Base-by-base conservation (phyloP, 352 stramenopile species). In the Phytophthora europaea region DNA sequence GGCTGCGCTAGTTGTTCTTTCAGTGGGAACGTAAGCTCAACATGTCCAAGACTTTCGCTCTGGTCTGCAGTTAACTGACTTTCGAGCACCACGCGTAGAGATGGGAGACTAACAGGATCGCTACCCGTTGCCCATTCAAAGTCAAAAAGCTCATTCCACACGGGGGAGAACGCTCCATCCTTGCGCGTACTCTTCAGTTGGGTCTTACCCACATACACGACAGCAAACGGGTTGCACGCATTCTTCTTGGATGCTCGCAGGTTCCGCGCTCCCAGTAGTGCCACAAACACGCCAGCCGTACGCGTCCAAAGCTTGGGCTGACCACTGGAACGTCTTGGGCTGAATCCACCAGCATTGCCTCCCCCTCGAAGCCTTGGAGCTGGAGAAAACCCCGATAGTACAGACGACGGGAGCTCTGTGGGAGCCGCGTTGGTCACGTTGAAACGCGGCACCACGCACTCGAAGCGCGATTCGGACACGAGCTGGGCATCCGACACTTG, bases 101-200 rank as follows among this genome's bases (percentile, higher is more conserved):
- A 56, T 0, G 65, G 63, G 2, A 75, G 33, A 16, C 10, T 62
- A 4, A 45, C 40, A 18, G 55, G 0, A 1, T 80, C 69, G 1
- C 56, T 70, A 2, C 65, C 52, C 31, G 63, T 55, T 43, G 69
- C 55, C 84, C 81, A 90, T 56, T 90, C 87, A 67, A 94, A 94
- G 65, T 94, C 87, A 31, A 94, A 92, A 2, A 93, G 57, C 45
- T 94, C 87, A 65, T 94, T 93, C 87, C 87, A 94, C 26, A 90
- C 81, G 0, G 87, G 87, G 2, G 80, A 67, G 23, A 88, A 87
- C 16, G 82, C 84, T 5, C 82, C 87, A 34, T 94, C 87, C 55
- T 89, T 93, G 1, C 87, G 84, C 6, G 84, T 89, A 59, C 87
- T 94, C 60, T 88, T 88, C 15, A 90, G 74, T 8, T 89, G 80